phyloP scores from a whole-genome alignment of 2,329 filamentous ascomycete genomes.

The Sporothrix pseudoabietina region DNA sequence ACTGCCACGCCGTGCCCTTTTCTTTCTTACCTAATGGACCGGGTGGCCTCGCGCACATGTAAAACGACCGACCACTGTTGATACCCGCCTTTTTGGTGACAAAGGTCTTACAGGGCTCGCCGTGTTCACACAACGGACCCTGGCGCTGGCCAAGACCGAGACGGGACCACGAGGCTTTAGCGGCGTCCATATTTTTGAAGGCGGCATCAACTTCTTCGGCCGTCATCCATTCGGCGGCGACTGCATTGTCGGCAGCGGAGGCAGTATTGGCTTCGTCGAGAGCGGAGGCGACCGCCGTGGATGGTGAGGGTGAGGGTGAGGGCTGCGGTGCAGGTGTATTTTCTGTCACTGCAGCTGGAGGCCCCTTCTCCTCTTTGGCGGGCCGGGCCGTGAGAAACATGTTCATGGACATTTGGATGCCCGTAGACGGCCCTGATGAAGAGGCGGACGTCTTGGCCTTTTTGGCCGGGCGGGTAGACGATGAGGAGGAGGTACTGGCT shows the following conservation, averaged over 20 bases:
- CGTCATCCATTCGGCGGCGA: constrained; percentile 36
- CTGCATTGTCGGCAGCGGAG: constrained; percentile 31
- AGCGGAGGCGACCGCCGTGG: neutral
- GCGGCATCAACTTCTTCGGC: constrained; percentile 59
- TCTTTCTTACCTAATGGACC: constrained; percentile 86
- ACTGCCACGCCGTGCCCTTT: constrained; percentile 82
- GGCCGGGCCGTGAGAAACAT: constrained; percentile 30
- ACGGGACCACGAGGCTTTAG: constrained; percentile 83
- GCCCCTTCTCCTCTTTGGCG: neutral
- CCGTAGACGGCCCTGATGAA: neutral
- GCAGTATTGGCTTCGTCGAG: neutral
- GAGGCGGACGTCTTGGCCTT: constrained; percentile 22
- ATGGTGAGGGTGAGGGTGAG: neutral
- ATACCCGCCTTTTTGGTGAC: constrained; percentile 86
- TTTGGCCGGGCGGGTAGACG: constrained; percentile 26
- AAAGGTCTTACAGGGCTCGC: constrained; percentile 80
- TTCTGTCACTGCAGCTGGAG: too few species aligned
- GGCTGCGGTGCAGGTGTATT: neutral
- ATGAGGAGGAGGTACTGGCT: neutral
- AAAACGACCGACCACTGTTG: constrained; percentile 72
- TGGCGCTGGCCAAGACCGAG: constrained; percentile 64
- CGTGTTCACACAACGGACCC: constrained; percentile 80
- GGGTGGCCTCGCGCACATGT: constrained; percentile 69
- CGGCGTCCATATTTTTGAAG: constrained; percentile 69
- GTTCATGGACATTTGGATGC: constrained; percentile 33